Evolutionary conservation across 2,329 filamentous ascomycete species (phyloP).

Genomic region (Claviceps spartinae): DNA sequence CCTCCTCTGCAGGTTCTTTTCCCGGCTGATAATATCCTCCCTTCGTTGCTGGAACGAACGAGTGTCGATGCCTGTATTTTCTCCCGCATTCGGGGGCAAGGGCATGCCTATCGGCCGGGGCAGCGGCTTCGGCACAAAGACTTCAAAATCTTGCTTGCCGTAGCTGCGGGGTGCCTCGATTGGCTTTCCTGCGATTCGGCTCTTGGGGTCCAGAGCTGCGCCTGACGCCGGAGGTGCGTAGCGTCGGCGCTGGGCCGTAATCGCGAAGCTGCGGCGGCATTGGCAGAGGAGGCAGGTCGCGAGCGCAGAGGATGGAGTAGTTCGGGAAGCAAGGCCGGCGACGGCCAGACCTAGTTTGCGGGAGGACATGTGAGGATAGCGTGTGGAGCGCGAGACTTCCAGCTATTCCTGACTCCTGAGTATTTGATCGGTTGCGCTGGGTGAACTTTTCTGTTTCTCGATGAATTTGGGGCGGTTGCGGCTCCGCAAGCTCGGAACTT

Average conservation of each 20-base stretch:
- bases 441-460: neutral
- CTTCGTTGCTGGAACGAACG: conserved; percentile 55
- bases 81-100: conserved; percentile 56
- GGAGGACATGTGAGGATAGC: conserved; percentile 15
- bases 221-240: conserved; percentile 22
- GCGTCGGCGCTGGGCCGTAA: conserved; percentile 23
- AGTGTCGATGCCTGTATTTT: conserved; percentile 67
- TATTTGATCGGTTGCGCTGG: neutral
- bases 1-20: conserved; percentile 67
- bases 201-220: conserved; percentile 23
- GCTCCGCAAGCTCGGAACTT: neutral
- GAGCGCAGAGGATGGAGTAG: conserved; percentile 14
- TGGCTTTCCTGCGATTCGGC: conserved; percentile 29
- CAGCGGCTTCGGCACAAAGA: conserved; percentile 46
- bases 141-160: conserved; percentile 36
- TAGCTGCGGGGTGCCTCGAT: conserved; percentile 47
- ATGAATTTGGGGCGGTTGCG: neutral
- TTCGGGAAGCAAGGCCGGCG: conserved; percentile 10
- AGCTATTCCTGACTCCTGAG: too few species aligned
- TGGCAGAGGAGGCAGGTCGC: conserved; percentile 36
- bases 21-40: conserved; percentile 72
- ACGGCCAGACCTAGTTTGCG: conserved; percentile 19
- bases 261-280: conserved; percentile 34
- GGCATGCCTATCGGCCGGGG: conserved; percentile 70
- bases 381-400: neutral